Conservation (phyloP, 2,329 filamentous ascomycete genomes). For the Sordariomycetes sp. region DNA sequence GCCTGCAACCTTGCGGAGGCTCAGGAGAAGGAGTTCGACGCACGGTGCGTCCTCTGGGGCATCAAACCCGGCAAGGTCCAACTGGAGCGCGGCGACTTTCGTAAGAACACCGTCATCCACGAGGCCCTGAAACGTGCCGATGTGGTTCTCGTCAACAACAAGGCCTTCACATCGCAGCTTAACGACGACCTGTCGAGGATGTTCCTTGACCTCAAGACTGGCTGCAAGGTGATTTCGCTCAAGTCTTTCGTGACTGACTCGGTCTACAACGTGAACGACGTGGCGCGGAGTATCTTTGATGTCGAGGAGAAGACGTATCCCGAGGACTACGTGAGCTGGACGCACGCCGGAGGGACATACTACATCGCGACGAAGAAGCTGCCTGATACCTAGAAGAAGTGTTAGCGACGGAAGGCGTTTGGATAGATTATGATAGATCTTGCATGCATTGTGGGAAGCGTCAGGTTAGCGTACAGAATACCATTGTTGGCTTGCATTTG, state of each 20-base stretch:
- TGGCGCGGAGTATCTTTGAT: slow-evolving; percentile 71
- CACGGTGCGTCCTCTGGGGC: slow-evolving; percentile 86
- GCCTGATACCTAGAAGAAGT: slow-evolving; percentile 2
- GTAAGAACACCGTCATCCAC: slow-evolving; percentile 60
- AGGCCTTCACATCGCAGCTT: slow-evolving; percentile 81
- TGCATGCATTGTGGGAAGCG: slow-evolving; percentile 9
- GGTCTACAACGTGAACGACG: slow-evolving; percentile 67
- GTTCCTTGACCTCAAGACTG: slow-evolving; percentile 88
- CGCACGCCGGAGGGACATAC: slow-evolving; percentile 71
- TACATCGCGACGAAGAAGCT: slow-evolving; percentile 78
- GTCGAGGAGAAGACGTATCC: slow-evolving; percentile 56
- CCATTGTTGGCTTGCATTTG: too few relatives aligned
- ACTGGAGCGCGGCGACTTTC: slow-evolving; percentile 77
- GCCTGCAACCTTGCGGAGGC: slow-evolving; percentile 73
- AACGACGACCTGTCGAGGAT: slow-evolving; percentile 80
- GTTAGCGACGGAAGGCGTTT: slow-evolving; percentile 11
- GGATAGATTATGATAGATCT: slow-evolving; percentile 18
- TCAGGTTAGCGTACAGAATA: slow-evolving; percentile 18
- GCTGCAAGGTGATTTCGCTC: slow-evolving; percentile 82
- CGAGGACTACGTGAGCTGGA: slow-evolving; percentile 85
- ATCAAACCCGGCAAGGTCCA: slow-evolving; percentile 70
- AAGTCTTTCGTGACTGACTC: slow-evolving; percentile 82
- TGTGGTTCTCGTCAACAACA: slow-evolving; percentile 96
- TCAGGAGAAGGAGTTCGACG: slow-evolving; percentile 74
- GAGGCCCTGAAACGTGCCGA: slow-evolving; percentile 74